Evolutionary conservation across 2,329 filamentous ascomycete species (phyloP).

Genomic region (Fusarium agapanthi): DNA sequence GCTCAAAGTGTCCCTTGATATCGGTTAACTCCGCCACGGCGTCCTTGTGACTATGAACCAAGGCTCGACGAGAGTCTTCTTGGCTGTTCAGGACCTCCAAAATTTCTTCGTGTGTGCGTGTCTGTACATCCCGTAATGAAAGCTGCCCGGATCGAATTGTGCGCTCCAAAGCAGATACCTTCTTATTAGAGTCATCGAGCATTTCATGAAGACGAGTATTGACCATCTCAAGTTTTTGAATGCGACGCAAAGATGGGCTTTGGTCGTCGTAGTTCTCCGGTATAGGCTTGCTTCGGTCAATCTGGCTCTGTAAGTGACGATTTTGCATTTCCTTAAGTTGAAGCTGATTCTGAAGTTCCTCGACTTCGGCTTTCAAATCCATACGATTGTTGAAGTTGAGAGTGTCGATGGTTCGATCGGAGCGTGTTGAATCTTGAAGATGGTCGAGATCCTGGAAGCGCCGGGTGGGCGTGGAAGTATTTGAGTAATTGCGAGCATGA

Average conservation of each 20-base stretch:
- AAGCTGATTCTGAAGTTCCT: conserved; percentile 92
- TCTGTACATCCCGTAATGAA: conserved; percentile 88
- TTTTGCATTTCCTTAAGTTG: conserved; percentile 97
- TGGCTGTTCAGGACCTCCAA: conserved; percentile 93
- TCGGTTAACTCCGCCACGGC: conserved; percentile 86
- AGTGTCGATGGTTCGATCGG: conserved; percentile 84
- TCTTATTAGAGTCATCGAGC: conserved; percentile 92
- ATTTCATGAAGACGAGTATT: conserved; percentile 93
- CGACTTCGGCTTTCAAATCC: conserved; percentile 89
- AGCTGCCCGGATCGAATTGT: conserved; percentile 87
- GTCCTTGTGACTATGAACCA: conserved; percentile 86
- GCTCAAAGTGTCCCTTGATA: conserved; percentile 86
- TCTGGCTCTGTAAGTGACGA: conserved; percentile 86
- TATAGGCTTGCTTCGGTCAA: conserved; percentile 73
- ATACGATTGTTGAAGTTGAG: conserved; percentile 86
- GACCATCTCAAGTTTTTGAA: conserved; percentile 91
- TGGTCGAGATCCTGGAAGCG: conserved; percentile 69
- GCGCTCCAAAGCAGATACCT: conserved; percentile 88
- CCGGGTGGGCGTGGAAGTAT: conserved; percentile 79
- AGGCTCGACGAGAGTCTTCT: conserved; percentile 83
- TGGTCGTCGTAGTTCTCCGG: conserved; percentile 77
- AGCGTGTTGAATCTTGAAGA: conserved; percentile 78
- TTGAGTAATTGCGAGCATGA: conserved; percentile 70
- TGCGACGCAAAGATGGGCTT: conserved; percentile 79
- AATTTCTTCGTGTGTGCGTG: conserved; percentile 92